Evolutionary conservation across 1,139 yeast genomes (phyloP).

Genomic region (Zygoascus hellenicus): DNA sequence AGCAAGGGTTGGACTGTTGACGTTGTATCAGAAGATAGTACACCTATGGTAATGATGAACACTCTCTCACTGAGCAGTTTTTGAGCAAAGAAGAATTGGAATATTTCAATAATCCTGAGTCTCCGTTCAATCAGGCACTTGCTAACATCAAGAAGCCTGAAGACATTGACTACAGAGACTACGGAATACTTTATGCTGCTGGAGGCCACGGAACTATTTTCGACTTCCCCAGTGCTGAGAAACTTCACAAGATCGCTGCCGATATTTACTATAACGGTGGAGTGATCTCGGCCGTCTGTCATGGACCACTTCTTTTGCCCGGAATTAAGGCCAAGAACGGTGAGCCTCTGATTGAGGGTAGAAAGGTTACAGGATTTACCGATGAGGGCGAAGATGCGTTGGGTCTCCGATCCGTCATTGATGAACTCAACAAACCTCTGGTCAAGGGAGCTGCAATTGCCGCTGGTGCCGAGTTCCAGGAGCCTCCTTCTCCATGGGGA

Average conservation of each 20-base stretch:
- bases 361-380: conserved; percentile 55
- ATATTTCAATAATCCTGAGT: conserved; percentile 37
- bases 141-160: conserved; percentile 25
- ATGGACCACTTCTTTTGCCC: conserved; percentile 55
- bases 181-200: conserved; percentile 50
- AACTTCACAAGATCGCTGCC: conserved; percentile 43
- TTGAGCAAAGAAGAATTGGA: conserved; percentile 42
- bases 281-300: conserved; percentile 61
- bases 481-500: conserved; percentile 45
- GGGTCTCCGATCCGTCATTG: conserved; percentile 37
- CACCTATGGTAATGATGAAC: conserved; percentile 50
- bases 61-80: conserved; percentile 41
- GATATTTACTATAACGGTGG: conserved; percentile 48
- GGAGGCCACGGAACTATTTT: conserved; percentile 62
- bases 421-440: conserved; percentile 31
- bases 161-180: conserved; percentile 39
- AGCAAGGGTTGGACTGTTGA: conserved; percentile 48
- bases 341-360: conserved; percentile 45
- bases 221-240: conserved; percentile 50
- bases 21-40: conserved; percentile 54
- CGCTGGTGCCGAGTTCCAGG: conserved; percentile 41
- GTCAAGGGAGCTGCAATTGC: conserved; percentile 36
- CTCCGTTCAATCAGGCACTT: conserved; percentile 38
- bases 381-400: conserved; percentile 46
- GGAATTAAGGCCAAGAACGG: conserved; percentile 43